A percentile compares a stretch with the other conserved stretches of the same genome.
Evolutionary conservation across 148 eudicot genomes (phyloP).

Genomic region (Vaccinium macrocarpon): DNA sequence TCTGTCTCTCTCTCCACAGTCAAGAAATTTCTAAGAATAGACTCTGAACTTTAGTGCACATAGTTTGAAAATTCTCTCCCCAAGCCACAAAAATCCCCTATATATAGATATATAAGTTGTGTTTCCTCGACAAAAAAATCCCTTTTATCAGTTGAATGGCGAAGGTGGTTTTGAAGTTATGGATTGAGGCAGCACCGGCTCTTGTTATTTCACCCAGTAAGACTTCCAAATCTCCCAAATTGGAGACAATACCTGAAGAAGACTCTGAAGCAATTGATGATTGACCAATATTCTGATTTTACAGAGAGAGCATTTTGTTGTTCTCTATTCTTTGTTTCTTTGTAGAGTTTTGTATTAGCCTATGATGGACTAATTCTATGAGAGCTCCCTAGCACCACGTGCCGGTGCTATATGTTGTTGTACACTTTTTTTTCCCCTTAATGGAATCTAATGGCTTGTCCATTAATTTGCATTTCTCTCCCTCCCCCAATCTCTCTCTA

Average conservation of each 20-base stretch:
- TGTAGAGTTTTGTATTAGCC: not conserved
- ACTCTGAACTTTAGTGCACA: not conserved
- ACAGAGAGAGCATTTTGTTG: no score
- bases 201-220: not conserved
- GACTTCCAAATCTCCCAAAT: not conserved
- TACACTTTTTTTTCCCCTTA: not conserved
- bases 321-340: not conserved
- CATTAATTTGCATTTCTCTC: no score
- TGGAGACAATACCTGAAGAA: not conserved
- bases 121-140: not conserved
- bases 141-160: not conserved
- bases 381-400: not conserved
- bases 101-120: not conserved
- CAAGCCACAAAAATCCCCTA: not conserved
- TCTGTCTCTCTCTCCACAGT: not conserved
- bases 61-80: not conserved
- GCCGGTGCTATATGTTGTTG: not conserved
- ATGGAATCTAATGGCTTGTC: no score
- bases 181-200: not conserved
- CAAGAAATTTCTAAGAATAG: not conserved
- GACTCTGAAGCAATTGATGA: not conserved
- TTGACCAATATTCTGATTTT: not conserved
- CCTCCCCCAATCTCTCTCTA: no score
- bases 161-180: not conserved
- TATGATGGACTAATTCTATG: not conserved